Conservation (phyloP, 805 yeast species). For the Yamadazyma scolyti region DNA sequence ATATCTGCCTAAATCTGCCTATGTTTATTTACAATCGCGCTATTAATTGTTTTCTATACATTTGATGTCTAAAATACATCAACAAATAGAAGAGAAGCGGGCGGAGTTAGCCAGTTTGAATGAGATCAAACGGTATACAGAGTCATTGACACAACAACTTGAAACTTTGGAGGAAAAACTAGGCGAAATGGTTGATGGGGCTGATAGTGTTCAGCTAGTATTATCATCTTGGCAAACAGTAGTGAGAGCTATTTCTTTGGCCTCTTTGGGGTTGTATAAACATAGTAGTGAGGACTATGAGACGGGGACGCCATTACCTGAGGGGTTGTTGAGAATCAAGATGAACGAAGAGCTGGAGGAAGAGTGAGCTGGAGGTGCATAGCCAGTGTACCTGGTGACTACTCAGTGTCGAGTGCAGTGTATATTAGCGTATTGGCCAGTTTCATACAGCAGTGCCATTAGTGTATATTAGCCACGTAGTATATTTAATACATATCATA, state of each 20-base stretch:
- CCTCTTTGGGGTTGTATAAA: slow-evolving; percentile 48
- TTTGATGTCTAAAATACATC: slow-evolving; percentile 15
- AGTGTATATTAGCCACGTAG: too few relatives aligned
- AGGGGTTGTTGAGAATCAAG: slow-evolving; percentile 58
- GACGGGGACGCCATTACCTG: slow-evolving; percentile 51
- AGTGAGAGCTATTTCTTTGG: slow-evolving; percentile 56
- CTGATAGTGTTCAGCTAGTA: slow-evolving; percentile 56
- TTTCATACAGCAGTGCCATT: too few relatives aligned
- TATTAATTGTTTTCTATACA: too few relatives aligned
- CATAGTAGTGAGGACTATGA: slow-evolving; percentile 43
- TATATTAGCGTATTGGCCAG: too few relatives aligned
- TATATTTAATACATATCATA: too few relatives aligned
- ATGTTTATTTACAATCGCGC: background rate
- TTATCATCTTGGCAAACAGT: slow-evolving; percentile 66
- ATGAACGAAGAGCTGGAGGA: slow-evolving; percentile 28
- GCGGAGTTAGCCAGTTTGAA: slow-evolving; percentile 49
- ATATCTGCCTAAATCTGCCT: too few relatives aligned
- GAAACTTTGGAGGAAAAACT: slow-evolving; percentile 47
- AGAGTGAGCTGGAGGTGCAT: slow-evolving; percentile 7
- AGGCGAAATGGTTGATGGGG: slow-evolving; percentile 49
- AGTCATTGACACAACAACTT: slow-evolving; percentile 42
- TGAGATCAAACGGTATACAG: slow-evolving; percentile 46
- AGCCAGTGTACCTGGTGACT: too few relatives aligned
- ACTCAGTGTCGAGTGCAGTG: too few relatives aligned
- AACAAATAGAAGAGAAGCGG: slow-evolving; percentile 41